Percentiles rank a stretch among this genome's conserved stretches.
phyloP scores from a whole-genome alignment of 176 grass and related monocot genomes.

The Otatea glauca region DNA sequence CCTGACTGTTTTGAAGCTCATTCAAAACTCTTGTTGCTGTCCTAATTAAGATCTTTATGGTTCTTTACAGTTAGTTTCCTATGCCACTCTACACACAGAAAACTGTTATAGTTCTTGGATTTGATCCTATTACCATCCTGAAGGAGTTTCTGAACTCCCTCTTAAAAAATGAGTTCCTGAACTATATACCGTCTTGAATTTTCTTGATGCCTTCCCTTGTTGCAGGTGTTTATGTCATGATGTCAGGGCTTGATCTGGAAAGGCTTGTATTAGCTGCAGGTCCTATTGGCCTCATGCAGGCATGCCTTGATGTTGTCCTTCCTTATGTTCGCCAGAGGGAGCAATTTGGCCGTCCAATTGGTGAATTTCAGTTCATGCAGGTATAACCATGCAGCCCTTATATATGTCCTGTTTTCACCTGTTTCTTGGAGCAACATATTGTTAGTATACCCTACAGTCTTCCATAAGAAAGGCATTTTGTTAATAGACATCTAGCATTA shows the following conservation, averaged over 20 bases:
- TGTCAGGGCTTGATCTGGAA: constrained; percentile 95
- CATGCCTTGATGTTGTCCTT: constrained; percentile 86
- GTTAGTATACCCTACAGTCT: neutral
- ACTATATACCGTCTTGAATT: constrained; percentile 9
- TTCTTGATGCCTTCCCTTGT: constrained; percentile 29
- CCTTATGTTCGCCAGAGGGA: constrained; percentile 94
- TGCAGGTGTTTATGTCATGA: constrained; percentile 98
- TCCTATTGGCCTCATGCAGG: constrained; percentile 95
- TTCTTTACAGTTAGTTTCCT: constrained; percentile 17
- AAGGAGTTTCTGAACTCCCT: neutral
- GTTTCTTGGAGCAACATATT: constrained; percentile 22
- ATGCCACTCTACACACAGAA: neutral
- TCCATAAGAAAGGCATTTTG: neutral
- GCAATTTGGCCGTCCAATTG: constrained; percentile 87
- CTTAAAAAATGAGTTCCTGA: neutral
- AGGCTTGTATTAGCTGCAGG: constrained; percentile 92
- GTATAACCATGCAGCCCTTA: constrained; percentile 43
- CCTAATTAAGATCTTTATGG: neutral
- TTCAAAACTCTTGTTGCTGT: constrained; percentile 4
- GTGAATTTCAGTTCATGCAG: constrained; percentile 99
- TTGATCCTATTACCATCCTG: neutral
- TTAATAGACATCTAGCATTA: neutral
- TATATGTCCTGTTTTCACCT: neutral
- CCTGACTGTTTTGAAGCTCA: constrained; percentile 16
- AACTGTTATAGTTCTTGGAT: neutral